phyloP scores from a whole-genome alignment of 2,329 filamentous ascomycete species.

The Fusarium aywerte region DNA sequence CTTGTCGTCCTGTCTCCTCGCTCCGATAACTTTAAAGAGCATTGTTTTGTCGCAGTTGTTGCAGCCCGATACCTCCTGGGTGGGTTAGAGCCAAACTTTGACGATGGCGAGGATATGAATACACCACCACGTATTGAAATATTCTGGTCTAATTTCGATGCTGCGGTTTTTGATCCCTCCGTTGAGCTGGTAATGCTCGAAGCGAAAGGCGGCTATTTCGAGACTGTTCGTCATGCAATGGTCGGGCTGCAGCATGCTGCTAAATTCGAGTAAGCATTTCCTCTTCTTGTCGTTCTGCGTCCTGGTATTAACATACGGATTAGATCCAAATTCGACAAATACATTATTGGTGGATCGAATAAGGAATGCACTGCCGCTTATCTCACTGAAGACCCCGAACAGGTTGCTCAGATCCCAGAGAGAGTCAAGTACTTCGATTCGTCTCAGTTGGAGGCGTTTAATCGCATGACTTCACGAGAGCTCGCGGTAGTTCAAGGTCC shows the following conservation, averaged over 20 bases:
- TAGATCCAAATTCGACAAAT: conserved; percentile 69
- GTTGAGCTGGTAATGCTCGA: conserved; percentile 83
- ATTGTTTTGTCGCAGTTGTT: conserved; percentile 77
- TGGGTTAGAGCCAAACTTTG: conserved; percentile 66
- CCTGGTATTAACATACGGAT: neutral
- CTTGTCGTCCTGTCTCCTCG: conserved; percentile 64
- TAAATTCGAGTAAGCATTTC: conserved; percentile 61
- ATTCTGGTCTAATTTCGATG: conserved; percentile 70
- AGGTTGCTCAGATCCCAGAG: neutral
- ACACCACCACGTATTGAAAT: conserved; percentile 78
- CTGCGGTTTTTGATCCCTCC: conserved; percentile 74
- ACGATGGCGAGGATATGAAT: conserved; percentile 32
- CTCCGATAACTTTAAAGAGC: conserved; percentile 69
- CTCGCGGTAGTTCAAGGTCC: conserved; percentile 86
- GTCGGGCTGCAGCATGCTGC: conserved; percentile 73
- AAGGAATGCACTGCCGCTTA: conserved; percentile 48
- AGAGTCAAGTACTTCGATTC: conserved; percentile 64
- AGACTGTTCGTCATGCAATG: conserved; percentile 78
- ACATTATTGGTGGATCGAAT: conserved; percentile 64
- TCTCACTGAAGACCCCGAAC: conserved; percentile 30
- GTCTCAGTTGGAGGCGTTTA: conserved; percentile 76
- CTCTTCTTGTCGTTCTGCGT: neutral
- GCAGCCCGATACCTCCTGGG: conserved; percentile 72
- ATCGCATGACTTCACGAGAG: conserved; percentile 75
- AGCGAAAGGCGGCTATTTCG: conserved; percentile 77